Percentiles rank a stretch among this genome's conserved stretches.
Conservation (phyloP, 2,329 filamentous ascomycete genomes). For the Nothomitra cinnamomea region DNA sequence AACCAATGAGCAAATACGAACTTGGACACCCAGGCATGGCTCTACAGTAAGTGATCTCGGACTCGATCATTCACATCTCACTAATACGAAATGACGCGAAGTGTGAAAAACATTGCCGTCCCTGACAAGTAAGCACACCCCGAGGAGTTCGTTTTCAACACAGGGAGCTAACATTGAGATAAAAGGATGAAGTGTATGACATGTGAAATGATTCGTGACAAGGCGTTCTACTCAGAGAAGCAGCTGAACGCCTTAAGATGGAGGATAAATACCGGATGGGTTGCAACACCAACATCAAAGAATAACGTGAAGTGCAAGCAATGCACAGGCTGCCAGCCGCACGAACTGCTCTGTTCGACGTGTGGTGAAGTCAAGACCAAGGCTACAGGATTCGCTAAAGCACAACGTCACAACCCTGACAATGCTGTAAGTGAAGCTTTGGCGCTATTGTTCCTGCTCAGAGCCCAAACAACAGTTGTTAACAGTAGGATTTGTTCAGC, state of each 20-base stretch:
- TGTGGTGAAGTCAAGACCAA: constrained; percentile 28
- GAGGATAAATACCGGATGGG: background rate
- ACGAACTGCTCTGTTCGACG: constrained; percentile 31
- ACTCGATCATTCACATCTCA: no score
- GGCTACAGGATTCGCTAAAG: constrained; percentile 32
- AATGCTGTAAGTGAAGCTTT: constrained; percentile 23
- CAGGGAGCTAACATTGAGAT: background rate
- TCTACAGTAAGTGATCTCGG: no score
- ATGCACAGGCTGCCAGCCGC: constrained; percentile 26
- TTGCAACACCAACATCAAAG: background rate
- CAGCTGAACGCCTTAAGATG: constrained; percentile 1
- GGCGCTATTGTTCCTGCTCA: background rate
- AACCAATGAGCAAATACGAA: no score
- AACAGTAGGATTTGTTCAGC: constrained; percentile 17
- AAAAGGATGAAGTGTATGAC: constrained; percentile 4
- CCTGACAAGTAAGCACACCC: constrained; percentile 18
- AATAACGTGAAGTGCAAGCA: constrained; percentile 19
- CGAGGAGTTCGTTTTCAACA: background rate
- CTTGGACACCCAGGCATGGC: no score
- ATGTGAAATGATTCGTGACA: constrained; percentile 1
- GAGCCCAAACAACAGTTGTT: background rate
- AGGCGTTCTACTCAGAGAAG: constrained; percentile 3
- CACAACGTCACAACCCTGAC: constrained; percentile 28
- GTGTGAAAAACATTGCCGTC: constrained; percentile 9
- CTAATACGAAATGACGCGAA: no score